Evolutionary conservation across 805 yeast genomes (phyloP), one percentile per base, ranked within the genome.

Genomic region (Blastobotrys robertii): DNA sequence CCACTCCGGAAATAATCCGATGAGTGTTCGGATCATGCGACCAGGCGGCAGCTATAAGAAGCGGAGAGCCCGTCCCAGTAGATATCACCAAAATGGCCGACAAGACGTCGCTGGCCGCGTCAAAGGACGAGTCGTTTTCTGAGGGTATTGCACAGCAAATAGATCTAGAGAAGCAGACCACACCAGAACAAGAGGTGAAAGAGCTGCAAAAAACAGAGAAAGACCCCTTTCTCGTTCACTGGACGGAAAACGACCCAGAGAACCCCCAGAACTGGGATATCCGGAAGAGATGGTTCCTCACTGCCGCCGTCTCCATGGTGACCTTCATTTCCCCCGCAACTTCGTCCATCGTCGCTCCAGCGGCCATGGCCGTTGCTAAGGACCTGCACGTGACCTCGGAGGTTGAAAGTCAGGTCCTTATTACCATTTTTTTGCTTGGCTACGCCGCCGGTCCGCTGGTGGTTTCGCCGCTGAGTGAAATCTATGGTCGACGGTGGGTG

Each of bases 371-470:
- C 5, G 77, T 80, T 32, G 58, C 74, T 3, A 58, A 44, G 4
- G 68, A 67, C 1, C 70, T 77, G 44, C 58, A 64, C 39, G 69
- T 73, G 34, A 59, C 67, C 2, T 59, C 65, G 32, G 44, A 62
- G 0, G 65, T 70, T 2, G 70, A 77, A 1, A 58, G 67, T 25
- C 67, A 79, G 1, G 60, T 79, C 46, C 73, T 76, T 25, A 77
- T 81, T 3, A 72, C 83, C 1, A 68, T 81, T 32, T 79, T 74
- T 65, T 70, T 81, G 9, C 66, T 79, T 50, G 84, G 85, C 0
- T 69, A 84, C 67, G 85, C 84, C 0, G 45, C 74, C 14, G 82
- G 81, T 3, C 86, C 87, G 1, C 58, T 81, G 39, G 49, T 81
- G 19, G 64, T 79, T 42, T 78, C 84, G 2, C 88, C 90, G 2